phyloP scores from a whole-genome alignment of 768 basidiomycete genomes.

The Xanthoconium stramineum region DNA sequence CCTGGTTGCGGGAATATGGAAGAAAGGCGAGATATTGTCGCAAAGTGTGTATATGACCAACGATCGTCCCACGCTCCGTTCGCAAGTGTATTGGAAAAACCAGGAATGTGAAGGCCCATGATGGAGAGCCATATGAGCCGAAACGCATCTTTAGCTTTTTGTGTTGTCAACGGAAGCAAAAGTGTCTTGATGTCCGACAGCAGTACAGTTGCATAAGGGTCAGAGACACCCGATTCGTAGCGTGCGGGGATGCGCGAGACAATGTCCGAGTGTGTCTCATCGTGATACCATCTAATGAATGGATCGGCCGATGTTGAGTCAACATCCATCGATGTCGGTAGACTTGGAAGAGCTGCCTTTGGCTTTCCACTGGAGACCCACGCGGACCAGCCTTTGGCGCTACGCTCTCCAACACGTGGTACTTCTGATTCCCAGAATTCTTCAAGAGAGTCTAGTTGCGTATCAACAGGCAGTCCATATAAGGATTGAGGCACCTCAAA shows the following conservation, averaged over 20 bases:
- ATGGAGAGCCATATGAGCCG: conserved; percentile 69
- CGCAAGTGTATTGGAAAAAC: conserved; percentile 46
- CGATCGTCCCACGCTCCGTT: conserved; percentile 59
- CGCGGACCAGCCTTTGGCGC: conserved; percentile 63
- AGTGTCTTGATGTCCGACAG: conserved; percentile 68
- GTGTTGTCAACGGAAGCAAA: conserved; percentile 46
- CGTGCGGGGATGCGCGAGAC: conserved; percentile 47
- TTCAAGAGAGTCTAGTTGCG: conserved; percentile 59
- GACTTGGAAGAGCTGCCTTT: conserved; percentile 18
- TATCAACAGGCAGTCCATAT: conserved; percentile 39
- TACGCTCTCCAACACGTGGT: conserved; percentile 68
- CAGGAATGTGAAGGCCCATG: conserved; percentile 70
- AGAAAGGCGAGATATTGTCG: conserved; percentile 42
- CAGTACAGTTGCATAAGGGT: conserved; percentile 72
- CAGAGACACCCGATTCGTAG: conserved; percentile 47
- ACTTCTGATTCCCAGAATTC: conserved; percentile 83
- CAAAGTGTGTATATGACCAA: conserved; percentile 55
- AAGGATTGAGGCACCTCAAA: conserved; percentile 55
- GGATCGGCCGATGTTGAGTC: conserved; percentile 49
- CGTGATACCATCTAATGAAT: conserved; percentile 61
- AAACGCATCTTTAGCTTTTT: conserved; percentile 50
- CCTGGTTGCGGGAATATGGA: conserved; percentile 49
- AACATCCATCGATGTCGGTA: conserved; percentile 14
- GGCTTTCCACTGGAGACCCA: conserved; percentile 53
- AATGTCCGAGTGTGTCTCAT: conserved; percentile 52